Evolutionary conservation across 495 filamentous ascomycete species (phyloP), one percentile per base, ranked within the genome.

Genomic region (Neurospora pannonica): DNA sequence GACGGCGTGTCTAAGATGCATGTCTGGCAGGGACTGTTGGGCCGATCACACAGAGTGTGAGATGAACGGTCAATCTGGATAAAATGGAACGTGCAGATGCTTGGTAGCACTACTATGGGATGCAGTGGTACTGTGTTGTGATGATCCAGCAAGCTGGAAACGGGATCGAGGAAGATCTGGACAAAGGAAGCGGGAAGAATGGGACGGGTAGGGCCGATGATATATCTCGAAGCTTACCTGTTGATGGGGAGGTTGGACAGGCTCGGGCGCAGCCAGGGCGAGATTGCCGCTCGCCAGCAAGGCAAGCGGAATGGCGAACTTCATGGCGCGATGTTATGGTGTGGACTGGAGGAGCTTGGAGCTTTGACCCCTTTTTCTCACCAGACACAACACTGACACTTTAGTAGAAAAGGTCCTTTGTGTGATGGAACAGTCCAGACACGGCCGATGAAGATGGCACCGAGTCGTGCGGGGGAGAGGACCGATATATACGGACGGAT

Each of bases 1-100:
- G 62, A 74, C 73, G 48, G 75, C 76, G 75, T 42, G 11, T 76
- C 11, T 74, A 48, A 77, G 71, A 40, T 74, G 77, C 81, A 82
- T 80, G 73, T 70, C 54, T 67, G 54, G 54, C 24, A 67, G 31
- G 24, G 6, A 67, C 28, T 75, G 42, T 71, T 24, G 24, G 28
- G 76, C 42, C 10, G 73, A 38, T 42, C 62, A 73, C 74, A 75
- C 77, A 73, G 73, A 48, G 48, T 54, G 71, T 38, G 73, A 40
- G 19, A 38, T 42, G 5, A 34, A 60, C 8, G 34, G 71, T 48
- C 24, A 75, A 74, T 75, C 19, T 75, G 75, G 75, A 34, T 74
- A 76, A 76, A 74, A 38, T 19, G 5, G 54, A 72, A 60, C 4
- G 19, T 74, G 73, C 71, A 73, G 71, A 70, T 74, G 74, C 19